Evolutionary conservation across 306 rosid genomes (phyloP), one percentile per base, ranked within the genome.

Genomic region (Hippophae tibetana): DNA sequence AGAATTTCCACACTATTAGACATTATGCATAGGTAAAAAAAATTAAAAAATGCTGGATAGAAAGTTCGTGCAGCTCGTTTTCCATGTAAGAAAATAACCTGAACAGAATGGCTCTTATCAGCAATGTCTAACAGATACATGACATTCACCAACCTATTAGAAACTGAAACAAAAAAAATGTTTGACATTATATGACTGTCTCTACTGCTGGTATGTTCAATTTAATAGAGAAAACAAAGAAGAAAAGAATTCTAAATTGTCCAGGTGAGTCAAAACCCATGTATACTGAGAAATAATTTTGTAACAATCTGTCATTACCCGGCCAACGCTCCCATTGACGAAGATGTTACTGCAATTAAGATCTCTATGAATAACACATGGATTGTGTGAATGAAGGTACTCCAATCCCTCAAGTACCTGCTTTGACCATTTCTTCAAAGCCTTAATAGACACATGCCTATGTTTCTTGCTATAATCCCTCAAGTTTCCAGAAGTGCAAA

Each of bases 341-440:
- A 90, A 87, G 74, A 90, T 85, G 79, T 90, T 90, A 52, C 97
- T 90, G 72, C 97, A 90, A 51, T 90, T 90, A 72, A 90, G 97
- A 69, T 90, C 97, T 56, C 97, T 76, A 67, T 90, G 97, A 69
- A 90, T 87, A 54, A 90, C 81, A 78, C 96, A 87, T 0, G 97
- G 97, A 3, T 90, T 95, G 58, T 87, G 96, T 7, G 82, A 85
- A 55, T 90, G 97, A 54, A 90, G 95, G 76, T 81, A 87, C 44
- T 90, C 86, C 89, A 90, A 76, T 13, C 96, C 97, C 70, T 82
- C 84, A 38, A 90, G 92, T 45, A 90, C 80, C 68, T 90, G 97
- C 63, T 85, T 90, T 0, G 96, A 81, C 97, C 97, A 90, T 76
- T 90, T 90, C 84, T 90, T 90, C 79, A 90, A 56, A 7, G 95